Evolutionary conservation across 75 land plant species (phyloP), one percentile per base, ranked within the genome.

Genomic region (Larix kaempferi): DNA sequence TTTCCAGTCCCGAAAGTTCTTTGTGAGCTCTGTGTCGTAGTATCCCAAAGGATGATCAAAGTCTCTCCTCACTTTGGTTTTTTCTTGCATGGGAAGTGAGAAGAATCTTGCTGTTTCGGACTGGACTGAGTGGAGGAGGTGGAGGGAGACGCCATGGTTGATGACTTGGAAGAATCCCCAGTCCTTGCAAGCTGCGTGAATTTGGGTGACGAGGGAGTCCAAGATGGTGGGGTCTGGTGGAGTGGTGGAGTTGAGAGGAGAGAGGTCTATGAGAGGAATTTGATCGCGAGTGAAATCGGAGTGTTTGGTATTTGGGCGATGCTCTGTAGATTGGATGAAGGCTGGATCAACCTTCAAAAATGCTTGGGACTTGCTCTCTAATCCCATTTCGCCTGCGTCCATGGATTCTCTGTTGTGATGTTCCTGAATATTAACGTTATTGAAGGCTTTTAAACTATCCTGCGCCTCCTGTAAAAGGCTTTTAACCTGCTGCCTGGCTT

Each of bases 141-240:
- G 54, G 44, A 37, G 3, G 5, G 89, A 88, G 55, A 96, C 86
- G 39, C 91, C 91, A 79, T 96, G 99, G 78, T 92, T 91, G 78
- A 83, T 75, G 59, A 93, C 93, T 67, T 94, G 98, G 78, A 96
- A 96, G 25, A 92, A 96, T 7, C 98, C 99, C 95, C 98, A 96
- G 6, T 91, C 84, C 5, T 16, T 4, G 84, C 93, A 96, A 16
- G 89, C 91, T 6, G 56, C 77, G 2, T 82, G 80, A 26, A 96
- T 73, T 22, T 83, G 74, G n/a, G 61, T 19, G n/a, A 59, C 21
- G 6, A 59, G 61, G 22, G 21, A 22, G 58, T 52, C 76, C 23
- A 37, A 37, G 55, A 2, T 44, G 22, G 61, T 59, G 49, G 79
- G 8, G 79, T 67, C 29, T 77, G 75, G 13, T 91, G 81, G 44